Evolutionary conservation across 768 basidiomycete species (phyloP), one percentile per base, ranked within the genome.

Genomic region (Trametes cinnabarina): DNA sequence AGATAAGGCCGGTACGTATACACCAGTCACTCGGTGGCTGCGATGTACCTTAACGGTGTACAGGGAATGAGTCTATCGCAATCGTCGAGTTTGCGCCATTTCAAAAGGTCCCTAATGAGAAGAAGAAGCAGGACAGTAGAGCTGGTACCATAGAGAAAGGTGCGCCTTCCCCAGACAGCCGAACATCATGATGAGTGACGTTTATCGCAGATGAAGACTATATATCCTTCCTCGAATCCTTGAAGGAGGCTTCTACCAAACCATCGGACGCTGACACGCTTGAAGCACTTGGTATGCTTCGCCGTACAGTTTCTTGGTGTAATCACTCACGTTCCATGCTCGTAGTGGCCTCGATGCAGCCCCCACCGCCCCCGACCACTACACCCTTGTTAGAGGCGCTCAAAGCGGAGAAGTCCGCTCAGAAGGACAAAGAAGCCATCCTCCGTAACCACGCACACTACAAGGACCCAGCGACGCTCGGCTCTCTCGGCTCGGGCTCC

Each of bases 21-120:
- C 43, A 10, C 17, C 34, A 40, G 4, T 19, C 50, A 25, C 41
- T 26, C 19, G 9, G n/a, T 19, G 32, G 42, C 35, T 22, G 22
- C 26, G 6, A 19, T 8, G 9, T 40, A 43, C 22, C 42, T 28
- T 34, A 20, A 20, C 49, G 20, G 8, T 2, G n/a, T 20, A 11
- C 63, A 96, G 96, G 96, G 15, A 88, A 87, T 65, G 92, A 96
- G 69, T 91, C 85, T 2, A 80, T 87, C 47, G 94, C 92, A 1
- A 78, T 97, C 4, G 94, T 99, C 7, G 96, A 99, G 72, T 98
- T 90, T 67, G 90, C 97, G 0, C 93, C 94, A 4, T 92, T 88
- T 62, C 94, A 94, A 71, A 97, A 94, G 68, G 73, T 88, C 11
- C 92, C 94, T 0, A 68, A 80, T 0, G 79, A 80, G 59, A 85